Base-by-base conservation (phyloP, 2,329 filamentous ascomycete genomes). In the Blastomyces parvus region DNA sequence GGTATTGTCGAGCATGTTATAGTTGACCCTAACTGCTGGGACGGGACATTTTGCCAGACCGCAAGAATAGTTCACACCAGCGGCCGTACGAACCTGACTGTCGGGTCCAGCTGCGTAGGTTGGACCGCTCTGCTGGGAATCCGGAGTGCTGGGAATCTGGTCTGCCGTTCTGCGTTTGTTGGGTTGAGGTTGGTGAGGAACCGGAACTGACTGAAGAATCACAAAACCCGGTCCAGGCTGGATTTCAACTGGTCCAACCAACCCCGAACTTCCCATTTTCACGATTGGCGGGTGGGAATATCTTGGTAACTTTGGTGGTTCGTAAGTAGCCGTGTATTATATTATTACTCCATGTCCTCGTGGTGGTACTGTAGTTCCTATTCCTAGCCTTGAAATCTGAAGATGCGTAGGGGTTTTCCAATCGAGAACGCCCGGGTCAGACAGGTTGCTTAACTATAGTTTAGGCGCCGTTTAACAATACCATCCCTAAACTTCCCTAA, bases 121-220 rank as follows among this genome's bases (percentile, higher is more conserved):
- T 44, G 42, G 40, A 59, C 57, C 57, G 38, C 22, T 22, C 6
- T 48, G 57, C 57, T 59, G 57, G 57, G 40, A 59, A 46, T 46
- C 25, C 22, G 27, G 38, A 6, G 6, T 44, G 42, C 42, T 44
- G 7, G 33, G 33, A 36, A 36, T 36, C 33, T 36, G 33, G 33
- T 2, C 11, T 17, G 38, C 13, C 5, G 14, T 14, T 42, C 14
- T 17, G 38, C 38, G 13, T 42, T 42, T 42, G 38, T 42, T 42
- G 14, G 40, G 40, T 42, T 42, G 40, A 42, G 40, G 14, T 19
- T 42, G 17, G 40, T 42, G 40, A 42, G 9, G 33, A 36, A 36
- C 7, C 33, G 33, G 3, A 33, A 33, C 33, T 33, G n/a, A n/a
- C n/a, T 46, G 42, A 46, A 46, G 42, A 4, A 30, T 30, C 27